Conservation (phyloP, 768 basidiomycete genomes). For the Tephrocybe sp. region DNA sequence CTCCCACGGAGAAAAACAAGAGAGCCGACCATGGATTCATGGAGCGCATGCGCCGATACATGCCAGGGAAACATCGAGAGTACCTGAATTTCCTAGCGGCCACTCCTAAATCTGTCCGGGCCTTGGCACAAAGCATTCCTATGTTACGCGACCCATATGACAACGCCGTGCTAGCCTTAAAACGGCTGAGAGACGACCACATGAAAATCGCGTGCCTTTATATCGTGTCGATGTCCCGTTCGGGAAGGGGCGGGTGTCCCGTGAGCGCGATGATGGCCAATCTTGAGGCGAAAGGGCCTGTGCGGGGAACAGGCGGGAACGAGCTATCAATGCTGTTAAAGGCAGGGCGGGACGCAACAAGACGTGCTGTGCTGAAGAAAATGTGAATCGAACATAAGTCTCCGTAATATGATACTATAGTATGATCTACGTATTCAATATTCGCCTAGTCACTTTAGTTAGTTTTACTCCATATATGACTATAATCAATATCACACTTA, state of each 20-base stretch:
- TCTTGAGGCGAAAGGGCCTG: conserved; percentile 46
- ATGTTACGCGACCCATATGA: conserved; percentile 76
- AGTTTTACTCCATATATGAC: conserved; percentile 9
- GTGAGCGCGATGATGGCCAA: conserved; percentile 53
- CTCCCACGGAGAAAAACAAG: conserved; percentile 63
- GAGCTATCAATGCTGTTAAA: conserved; percentile 80
- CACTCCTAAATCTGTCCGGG: conserved; percentile 59
- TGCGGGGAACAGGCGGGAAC: conserved; percentile 89
- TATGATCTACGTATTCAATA: conserved; percentile 11
- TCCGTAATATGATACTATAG: conserved; percentile 3
- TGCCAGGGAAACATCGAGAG: conserved; percentile 88
- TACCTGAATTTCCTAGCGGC: conserved; percentile 71
- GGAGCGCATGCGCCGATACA: conserved; percentile 91
- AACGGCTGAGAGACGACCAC: conserved; percentile 81
- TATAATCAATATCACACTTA: conserved; percentile 6
- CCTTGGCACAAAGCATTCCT: conserved; percentile 54
- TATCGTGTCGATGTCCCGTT: conserved; percentile 79
- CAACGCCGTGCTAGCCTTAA: conserved; percentile 71
- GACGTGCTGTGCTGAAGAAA: conserved; percentile 52
- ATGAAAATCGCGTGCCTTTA: conserved; percentile 89
- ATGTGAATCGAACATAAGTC: conserved; percentile 21
- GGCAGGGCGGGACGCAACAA: conserved; percentile 85
- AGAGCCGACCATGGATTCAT: conserved; percentile 78
- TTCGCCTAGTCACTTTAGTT: conserved; percentile 11
- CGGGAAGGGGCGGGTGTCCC: conserved; percentile 46